Percentiles rank a stretch among this genome's conserved stretches.
These are phyloP conservation scores for Scedosporium dehoogii DNA, from an alignment of 2,329 filamentous ascomycete genomes.

Conservation along the genomic window DNA sequence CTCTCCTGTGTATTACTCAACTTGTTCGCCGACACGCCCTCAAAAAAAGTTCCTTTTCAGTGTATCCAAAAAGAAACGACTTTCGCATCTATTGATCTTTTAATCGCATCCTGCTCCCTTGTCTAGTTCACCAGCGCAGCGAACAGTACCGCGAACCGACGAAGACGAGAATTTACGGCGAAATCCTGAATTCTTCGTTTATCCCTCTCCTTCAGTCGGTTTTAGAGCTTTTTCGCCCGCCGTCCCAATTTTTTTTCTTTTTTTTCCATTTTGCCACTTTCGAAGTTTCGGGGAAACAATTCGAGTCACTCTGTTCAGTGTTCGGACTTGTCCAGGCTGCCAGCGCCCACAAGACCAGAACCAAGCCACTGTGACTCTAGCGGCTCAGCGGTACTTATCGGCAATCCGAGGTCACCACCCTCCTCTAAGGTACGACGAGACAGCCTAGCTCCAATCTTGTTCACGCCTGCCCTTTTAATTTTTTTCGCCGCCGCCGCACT, in stretches of 20 bases:
- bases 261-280: constrained; percentile 9
- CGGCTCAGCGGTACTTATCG: constrained; percentile 1
- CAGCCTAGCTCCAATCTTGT: constrained; percentile 7
- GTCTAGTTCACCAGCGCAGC: too few species aligned
- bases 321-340: constrained; percentile 5
- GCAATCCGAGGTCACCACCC: constrained; percentile 6
- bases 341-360: background rate
- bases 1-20: background rate
- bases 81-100: background rate
- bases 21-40: background rate
- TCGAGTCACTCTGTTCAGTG: background rate
- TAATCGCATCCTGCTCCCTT: background rate
- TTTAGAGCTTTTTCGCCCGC: constrained; percentile 12
- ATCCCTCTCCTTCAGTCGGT: constrained; percentile 9
- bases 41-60: background rate
- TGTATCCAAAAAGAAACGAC: background rate
- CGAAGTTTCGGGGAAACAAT: background rate
- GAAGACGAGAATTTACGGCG: too few species aligned
- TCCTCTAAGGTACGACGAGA: background rate
- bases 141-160: too few species aligned
- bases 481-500: constrained; percentile 3
- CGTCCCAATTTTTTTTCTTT: constrained; percentile 8
- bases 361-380: constrained; percentile 4
- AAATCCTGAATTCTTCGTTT: too few species aligned
- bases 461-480: background rate